phyloP scores from a whole-genome alignment of 2,329 filamentous ascomycete species.

The Pseudocercospora eumusae region DNA sequence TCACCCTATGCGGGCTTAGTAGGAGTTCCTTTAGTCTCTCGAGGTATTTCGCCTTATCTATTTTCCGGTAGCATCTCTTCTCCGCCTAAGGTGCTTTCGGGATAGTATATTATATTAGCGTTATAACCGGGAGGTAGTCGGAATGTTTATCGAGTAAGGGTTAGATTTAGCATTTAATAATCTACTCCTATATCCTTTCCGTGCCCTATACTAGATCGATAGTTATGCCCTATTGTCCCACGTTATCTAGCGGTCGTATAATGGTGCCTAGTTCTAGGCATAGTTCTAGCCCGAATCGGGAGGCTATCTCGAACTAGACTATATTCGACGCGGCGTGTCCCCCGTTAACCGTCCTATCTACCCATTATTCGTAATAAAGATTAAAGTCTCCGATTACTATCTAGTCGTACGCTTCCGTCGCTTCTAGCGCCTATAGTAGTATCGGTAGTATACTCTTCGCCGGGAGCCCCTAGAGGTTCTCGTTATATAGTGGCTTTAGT shows the following conservation, averaged over 20 bases:
- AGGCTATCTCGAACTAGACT: neutral
- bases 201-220: neutral
- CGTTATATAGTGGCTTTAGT: neutral
- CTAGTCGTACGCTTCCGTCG: neutral
- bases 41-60: too few species aligned
- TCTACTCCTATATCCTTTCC: neutral
- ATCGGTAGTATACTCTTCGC: neutral
- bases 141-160: neutral
- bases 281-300: neutral
- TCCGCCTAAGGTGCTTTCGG: too few species aligned
- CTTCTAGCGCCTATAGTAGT: neutral
- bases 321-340: neutral
- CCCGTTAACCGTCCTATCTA: neutral
- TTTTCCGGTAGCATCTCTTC: too few species aligned
- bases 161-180: neutral
- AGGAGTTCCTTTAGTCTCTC: neutral
- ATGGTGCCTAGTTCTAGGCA: neutral
- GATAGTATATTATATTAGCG: too few species aligned
- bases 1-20: neutral
- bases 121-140: neutral
- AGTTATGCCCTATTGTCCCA: neutral
- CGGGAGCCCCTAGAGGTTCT: neutral
- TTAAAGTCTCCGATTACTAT: neutral
- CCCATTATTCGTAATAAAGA: neutral
- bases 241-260: neutral